These are phyloP conservation scores for Fusarium brachygibbosum DNA, from an alignment of 2,329 filamentous ascomycete genomes.

Conservation along the genomic window DNA sequence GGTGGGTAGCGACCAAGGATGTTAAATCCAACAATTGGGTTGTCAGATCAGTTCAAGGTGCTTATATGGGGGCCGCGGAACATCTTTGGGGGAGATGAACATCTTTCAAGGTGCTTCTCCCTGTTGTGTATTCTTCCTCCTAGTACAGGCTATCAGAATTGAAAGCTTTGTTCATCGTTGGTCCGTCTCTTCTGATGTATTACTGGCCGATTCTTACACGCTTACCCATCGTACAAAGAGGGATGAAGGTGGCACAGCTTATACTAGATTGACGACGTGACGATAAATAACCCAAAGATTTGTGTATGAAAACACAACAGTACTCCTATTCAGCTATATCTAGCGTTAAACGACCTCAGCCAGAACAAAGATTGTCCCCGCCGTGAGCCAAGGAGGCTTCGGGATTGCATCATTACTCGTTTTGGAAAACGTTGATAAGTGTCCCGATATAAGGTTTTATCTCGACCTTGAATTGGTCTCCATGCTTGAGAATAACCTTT, in stretches of 20 bases:
- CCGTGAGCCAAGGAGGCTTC: not conserved
- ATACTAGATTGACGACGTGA: not conserved
- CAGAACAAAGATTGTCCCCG: not conserved
- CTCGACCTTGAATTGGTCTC: conserved; percentile 1
- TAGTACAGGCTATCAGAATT: no score
- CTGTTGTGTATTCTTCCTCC: no score
- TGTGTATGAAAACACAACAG: not conserved
- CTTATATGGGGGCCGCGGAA: no score
- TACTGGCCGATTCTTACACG: no score
- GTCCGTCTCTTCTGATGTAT: no score
- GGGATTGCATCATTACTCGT: not conserved
- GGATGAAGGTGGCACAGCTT: not conserved
- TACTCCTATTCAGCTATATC: not conserved
- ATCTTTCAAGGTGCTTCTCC: no score
- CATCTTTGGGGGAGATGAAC: no score
- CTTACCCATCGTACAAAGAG: not conserved
- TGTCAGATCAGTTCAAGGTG: no score
- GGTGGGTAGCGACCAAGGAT: no score
- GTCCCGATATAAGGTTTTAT: not conserved
- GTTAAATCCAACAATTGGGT: no score
- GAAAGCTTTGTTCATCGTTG: no score
- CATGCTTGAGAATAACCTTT: not conserved
- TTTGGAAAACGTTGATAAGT: not conserved
- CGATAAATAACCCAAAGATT: not conserved
- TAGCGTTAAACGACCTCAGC: not conserved